Evolutionary conservation across 768 basidiomycete species (phyloP), one percentile per base, ranked within the genome.

Genomic region (Porpolomopsis calyptriformis): DNA sequence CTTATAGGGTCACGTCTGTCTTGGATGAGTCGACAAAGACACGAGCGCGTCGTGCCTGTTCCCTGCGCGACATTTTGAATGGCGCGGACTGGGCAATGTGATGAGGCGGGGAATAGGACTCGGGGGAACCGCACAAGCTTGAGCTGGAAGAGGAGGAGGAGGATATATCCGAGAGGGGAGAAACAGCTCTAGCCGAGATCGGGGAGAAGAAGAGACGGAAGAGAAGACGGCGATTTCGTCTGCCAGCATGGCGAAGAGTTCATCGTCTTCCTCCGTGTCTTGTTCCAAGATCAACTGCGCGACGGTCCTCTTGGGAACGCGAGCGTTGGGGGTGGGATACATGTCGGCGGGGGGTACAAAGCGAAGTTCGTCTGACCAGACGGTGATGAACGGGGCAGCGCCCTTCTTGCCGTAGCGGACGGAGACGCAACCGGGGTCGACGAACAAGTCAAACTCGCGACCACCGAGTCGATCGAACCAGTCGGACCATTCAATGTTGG

Each of bases 1-100:
- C 73, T 86, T 89, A 89, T 55, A 82, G 82, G 38, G 85, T 88
- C 51, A 88, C 82, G 36, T 83, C 82, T 43, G 65, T 86, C 70
- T 80, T 88, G 57, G 79, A 64, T n/a, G 70, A 76, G 62, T 89
- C 86, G 46, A 89, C 62, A 57, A 73, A 86, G 52, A 88, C 82
- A 50, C 77, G 78, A 20, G 74, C 74, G 59, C 80, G 80, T 51
- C 80, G 72, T 7, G 76, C 75, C 42, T 72, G 74, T 61, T 86
- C 84, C 48, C 83, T 76, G 46, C 82, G 80, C 20, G 81, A 83
- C 46, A 75, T 70, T 57, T 74, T 76, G 42, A 31, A 27, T 16
- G 2, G 14, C 42, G 20, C 18, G 16, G 29, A 4, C 14, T 29
- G 14, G n/a, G 26, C 16, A 16, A 14, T 26, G 27, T 9, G 3